phyloP scores from a whole-genome alignment of 2,329 filamentous ascomycete species.

The Didymella segeticola region DNA sequence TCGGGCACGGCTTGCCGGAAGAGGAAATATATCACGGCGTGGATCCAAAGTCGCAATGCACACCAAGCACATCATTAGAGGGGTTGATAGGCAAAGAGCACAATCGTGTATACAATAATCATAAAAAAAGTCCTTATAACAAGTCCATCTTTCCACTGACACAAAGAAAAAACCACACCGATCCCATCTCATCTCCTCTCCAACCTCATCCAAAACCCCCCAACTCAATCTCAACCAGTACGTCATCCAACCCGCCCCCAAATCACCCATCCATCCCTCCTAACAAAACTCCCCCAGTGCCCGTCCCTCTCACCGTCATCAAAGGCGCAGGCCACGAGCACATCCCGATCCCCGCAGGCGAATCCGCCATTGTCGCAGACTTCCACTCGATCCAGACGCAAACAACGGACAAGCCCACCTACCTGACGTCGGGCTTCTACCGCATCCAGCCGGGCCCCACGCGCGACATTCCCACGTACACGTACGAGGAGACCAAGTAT shows the following conservation, averaged over 20 bases:
- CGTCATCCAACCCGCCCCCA: too few species aligned
- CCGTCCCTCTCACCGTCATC: constrained; percentile 35
- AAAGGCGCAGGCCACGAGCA: constrained; percentile 35
- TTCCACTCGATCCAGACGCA: constrained; percentile 36
- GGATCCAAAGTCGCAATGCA: constrained; percentile 4
- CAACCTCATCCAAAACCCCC: neutral
- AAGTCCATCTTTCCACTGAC: too few species aligned
- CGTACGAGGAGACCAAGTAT: constrained; percentile 37
- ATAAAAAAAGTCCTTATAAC: neutral
- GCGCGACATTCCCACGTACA: constrained; percentile 27
- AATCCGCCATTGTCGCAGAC: constrained; percentile 34
- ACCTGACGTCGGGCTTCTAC: constrained; percentile 38
- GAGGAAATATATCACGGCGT: constrained; percentile 26
- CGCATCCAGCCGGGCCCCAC: constrained; percentile 31
- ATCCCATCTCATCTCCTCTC: neutral
- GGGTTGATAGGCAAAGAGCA: neutral
- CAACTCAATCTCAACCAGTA: neutral
- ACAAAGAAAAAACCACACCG: too few species aligned
- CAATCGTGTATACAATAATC: neutral
- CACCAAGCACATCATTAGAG: constrained; percentile 12
- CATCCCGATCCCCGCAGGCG: constrained; percentile 34
- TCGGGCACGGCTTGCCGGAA: constrained; percentile 29
- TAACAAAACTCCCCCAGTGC: constrained; percentile 22
- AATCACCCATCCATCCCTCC: too few species aligned
- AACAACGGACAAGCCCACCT: constrained; percentile 27